Percentiles rank a stretch among this genome's conserved stretches.
Conservation (phyloP, 176 grass and related monocot species). For the Raddia distichophylla region DNA sequence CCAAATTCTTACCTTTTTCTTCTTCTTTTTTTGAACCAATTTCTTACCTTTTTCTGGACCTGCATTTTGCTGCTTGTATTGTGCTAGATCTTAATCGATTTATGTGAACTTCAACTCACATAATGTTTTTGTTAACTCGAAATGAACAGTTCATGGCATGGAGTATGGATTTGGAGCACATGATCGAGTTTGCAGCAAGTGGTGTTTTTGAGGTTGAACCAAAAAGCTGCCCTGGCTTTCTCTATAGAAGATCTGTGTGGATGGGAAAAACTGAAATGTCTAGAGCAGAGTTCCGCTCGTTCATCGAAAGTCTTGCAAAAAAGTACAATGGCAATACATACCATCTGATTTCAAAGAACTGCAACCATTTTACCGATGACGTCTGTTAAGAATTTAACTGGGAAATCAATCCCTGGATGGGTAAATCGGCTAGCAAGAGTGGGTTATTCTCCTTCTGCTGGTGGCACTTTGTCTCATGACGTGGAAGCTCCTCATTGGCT, state of each 20-base stretch:
- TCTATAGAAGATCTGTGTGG: constrained; percentile 64
- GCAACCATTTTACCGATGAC: constrained; percentile 91
- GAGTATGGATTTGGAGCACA: constrained; percentile 90
- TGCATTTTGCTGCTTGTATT: constrained; percentile 25
- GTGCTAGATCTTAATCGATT: constrained; percentile 21
- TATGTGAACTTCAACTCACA: constrained; percentile 12
- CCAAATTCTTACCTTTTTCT: neutral
- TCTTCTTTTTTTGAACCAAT: neutral
- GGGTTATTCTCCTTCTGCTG: too few species aligned
- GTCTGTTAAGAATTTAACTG: constrained; percentile 59
- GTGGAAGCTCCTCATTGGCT: too few species aligned
- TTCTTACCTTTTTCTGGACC: neutral
- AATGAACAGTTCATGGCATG: constrained; percentile 65
- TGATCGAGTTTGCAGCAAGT: constrained; percentile 63
- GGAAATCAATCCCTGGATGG: constrained; percentile 69
- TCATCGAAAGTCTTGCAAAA: constrained; percentile 63
- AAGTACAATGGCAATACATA: constrained; percentile 76
- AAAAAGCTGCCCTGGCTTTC: constrained; percentile 73
- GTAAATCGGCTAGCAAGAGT: constrained; percentile 88
- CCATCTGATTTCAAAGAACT: constrained; percentile 82
- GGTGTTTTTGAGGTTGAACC: constrained; percentile 88
- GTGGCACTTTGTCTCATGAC: too few species aligned
- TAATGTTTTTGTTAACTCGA: constrained; percentile 20
- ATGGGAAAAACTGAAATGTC: constrained; percentile 71
- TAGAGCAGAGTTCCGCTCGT: constrained; percentile 61